Evolutionary conservation across 148 eudicot species (phyloP), one percentile per base, ranked within the genome.

Genomic region (Diospyros kaki): DNA sequence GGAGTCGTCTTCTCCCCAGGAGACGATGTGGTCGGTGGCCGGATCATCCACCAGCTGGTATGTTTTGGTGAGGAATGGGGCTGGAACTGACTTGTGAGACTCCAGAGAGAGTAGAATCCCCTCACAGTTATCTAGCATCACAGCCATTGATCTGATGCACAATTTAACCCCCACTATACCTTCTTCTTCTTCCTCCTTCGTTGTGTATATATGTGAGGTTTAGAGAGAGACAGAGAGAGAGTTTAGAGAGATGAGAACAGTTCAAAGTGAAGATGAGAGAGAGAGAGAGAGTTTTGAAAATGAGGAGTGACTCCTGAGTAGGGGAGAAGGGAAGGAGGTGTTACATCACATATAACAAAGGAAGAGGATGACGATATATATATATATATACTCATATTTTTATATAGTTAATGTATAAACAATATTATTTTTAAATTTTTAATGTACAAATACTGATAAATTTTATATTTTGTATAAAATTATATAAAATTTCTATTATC

Each of bases 121-220:
- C 15, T 89, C 94, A 66, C 88, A 88, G 60, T 86, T 84, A 59
- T 92, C 97, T 5, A 90, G 64, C 90, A 92, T 86, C 40, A 90
- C 44, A 7, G 93, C 87, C 95, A 92, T 91, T 68, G 58, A 9
- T 28, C 28, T 28, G 28, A 0, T 28, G 15, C 59, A 55, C 59
- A 55, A 55, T 48, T 48, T 48, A 48, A 4, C 8, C 9, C 8
- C 59, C 59, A 55, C 59, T 48, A 4, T 4, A 6, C 59, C 12
- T 14, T 55, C 12, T 10, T 55, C n/a, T n/a, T n/a, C 59, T 55
- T 10, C 3, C 2, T 10, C 12, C 52, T 48, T 48, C 52, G 28
- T 28, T 28, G 28, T 28, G 28, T 28, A 28, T 28, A 28, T 28
- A 28, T 28, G 0, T 28, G 28, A 28, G 28, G 28, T 28, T 9